Conservation (phyloP, 2,329 filamentous ascomycete genomes). For the Talaromyces sp. region DNA sequence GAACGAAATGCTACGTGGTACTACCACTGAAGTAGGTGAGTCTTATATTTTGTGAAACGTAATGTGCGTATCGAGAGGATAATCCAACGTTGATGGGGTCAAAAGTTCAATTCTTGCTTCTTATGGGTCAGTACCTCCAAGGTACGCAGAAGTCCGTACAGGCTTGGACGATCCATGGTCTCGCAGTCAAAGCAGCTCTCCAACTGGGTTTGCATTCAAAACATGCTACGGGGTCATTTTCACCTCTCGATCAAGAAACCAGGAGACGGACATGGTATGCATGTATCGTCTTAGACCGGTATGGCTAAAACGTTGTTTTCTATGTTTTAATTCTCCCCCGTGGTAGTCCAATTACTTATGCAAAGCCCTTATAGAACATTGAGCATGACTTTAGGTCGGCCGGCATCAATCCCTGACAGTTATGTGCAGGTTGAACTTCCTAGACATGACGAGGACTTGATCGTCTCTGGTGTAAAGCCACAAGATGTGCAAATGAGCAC, state of each 20-base stretch:
- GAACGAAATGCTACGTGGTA: slow-evolving; percentile 39
- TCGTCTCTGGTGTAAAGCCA: slow-evolving; percentile 6
- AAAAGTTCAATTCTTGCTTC: slow-evolving; percentile 49
- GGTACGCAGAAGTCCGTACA: slow-evolving; percentile 54
- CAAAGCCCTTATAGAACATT: slow-evolving; percentile 33
- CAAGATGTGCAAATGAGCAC: background rate
- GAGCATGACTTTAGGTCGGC: slow-evolving; percentile 54
- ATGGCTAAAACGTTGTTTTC: background rate
- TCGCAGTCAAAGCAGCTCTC: slow-evolving; percentile 51
- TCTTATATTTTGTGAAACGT: background rate
- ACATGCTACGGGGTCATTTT: slow-evolving; percentile 35
- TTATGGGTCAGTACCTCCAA: slow-evolving; percentile 53
- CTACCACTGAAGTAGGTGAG: slow-evolving; percentile 47
- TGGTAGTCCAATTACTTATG: background rate
- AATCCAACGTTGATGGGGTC: background rate
- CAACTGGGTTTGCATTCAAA: slow-evolving; percentile 53
- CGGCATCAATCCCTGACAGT: slow-evolving; percentile 45
- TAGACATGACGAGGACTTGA: background rate
- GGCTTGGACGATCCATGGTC: slow-evolving; percentile 54
- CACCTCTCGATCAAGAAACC: slow-evolving; percentile 46
- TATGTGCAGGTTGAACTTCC: slow-evolving; percentile 44
- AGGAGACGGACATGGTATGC: slow-evolving; percentile 51
- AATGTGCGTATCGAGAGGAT: background rate
- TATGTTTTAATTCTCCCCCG: background rate
- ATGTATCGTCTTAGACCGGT: slow-evolving; percentile 49